phyloP scores from a whole-genome alignment of 331 rosid species.

The Acacia concinna region DNA sequence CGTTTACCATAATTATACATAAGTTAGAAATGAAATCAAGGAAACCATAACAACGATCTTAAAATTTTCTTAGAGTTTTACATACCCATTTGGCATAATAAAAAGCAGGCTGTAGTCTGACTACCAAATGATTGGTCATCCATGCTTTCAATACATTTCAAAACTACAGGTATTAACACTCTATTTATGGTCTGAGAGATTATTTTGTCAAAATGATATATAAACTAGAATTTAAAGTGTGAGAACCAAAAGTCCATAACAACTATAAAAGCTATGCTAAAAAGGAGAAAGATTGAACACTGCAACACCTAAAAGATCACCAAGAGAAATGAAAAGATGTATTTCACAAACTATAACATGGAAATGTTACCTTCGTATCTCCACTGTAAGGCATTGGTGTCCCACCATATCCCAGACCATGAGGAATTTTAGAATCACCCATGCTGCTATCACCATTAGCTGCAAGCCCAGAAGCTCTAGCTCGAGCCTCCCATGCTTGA shows the following conservation, averaged over 20 bases:
- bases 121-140: background rate
- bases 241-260: background rate
- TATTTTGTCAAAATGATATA: background rate
- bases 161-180: conserved; percentile 8
- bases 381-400: conserved; percentile 90
- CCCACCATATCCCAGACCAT: conserved; percentile 77
- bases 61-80: background rate
- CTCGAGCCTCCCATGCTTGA: conserved; percentile 97
- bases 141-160: conserved; percentile 7
- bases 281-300: background rate
- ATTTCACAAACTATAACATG: conserved; percentile 25
- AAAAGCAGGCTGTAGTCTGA: background rate
- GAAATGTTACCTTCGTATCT: conserved; percentile 78
- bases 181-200: conserved; percentile 9
- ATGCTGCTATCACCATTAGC: conserved; percentile 69
- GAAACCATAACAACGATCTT: background rate
- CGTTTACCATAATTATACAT: background rate
- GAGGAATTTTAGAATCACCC: conserved; percentile 77
- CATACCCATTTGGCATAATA: background rate
- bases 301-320: background rate
- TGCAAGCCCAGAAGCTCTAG: conserved; percentile 85
- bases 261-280: background rate
- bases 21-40: background rate
- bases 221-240: background rate
- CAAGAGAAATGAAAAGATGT: background rate